Percentiles rank a stretch among this genome's conserved stretches.
phyloP scores from a whole-genome alignment of 306 rosid genomes.

The Dalbergia cultrata region DNA sequence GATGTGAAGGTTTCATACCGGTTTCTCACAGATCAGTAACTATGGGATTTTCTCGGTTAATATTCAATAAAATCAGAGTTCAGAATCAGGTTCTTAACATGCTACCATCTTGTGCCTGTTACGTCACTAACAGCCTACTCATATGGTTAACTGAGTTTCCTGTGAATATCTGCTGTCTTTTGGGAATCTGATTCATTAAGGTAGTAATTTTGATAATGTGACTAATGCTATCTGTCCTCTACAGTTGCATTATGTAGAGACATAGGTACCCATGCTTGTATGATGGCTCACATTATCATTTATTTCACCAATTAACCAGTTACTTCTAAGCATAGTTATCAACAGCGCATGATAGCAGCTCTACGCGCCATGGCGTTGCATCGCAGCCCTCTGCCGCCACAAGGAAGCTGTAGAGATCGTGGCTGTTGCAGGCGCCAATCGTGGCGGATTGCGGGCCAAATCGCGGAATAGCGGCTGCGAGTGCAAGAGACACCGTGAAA shows the following conservation, averaged over 20 bases:
- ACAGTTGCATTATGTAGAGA: constrained; percentile 19
- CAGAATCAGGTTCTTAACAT: neutral
- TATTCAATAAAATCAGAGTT: neutral
- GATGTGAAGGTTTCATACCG: neutral
- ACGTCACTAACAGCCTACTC: constrained; percentile 17
- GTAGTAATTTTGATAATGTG: constrained; percentile 5
- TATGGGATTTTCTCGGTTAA: neutral
- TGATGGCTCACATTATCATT: constrained; percentile 36
- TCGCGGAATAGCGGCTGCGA: too few relatives aligned
- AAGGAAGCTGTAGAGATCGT: too few relatives aligned
- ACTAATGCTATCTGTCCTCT: constrained; percentile 32
- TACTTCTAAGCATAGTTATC: constrained; percentile 11
- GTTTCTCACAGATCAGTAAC: neutral
- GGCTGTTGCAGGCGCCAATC: too few relatives aligned
- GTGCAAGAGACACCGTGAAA: too few relatives aligned
- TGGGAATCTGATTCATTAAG: constrained; percentile 24
- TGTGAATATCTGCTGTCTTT: constrained; percentile 15
- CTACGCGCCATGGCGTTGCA: too few relatives aligned
- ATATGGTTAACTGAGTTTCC: constrained; percentile 15
- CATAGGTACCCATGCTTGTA: neutral
- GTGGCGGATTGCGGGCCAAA: too few relatives aligned
- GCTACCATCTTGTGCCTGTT: constrained; percentile 27
- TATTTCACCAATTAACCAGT: constrained; percentile 17
- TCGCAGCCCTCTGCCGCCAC: too few relatives aligned
- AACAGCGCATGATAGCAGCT: too few relatives aligned